Percentiles rank a stretch among this genome's conserved stretches.
Evolutionary conservation across 1,284 basidiomycete species (phyloP).

Genomic region (Rhodotorula glutinis): DNA sequence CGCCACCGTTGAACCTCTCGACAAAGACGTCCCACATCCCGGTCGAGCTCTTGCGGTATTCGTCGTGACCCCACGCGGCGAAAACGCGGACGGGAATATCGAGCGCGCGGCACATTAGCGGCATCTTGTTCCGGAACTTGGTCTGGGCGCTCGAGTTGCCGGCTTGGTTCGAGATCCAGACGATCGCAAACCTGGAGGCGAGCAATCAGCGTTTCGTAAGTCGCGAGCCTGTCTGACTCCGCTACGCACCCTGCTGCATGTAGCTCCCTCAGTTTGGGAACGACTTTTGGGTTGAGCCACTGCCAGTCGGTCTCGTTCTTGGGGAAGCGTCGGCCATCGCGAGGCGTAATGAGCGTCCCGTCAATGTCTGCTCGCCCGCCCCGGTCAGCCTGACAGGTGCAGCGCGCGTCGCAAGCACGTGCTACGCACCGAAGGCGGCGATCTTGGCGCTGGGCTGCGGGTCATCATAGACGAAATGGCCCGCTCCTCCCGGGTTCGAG

Average conservation of each 20-base stretch:
- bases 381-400: neutral
- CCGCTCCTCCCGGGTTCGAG: neutral
- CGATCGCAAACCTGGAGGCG: conserved; percentile 61
- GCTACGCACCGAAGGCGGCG: conserved; percentile 26
- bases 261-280: conserved; percentile 61
- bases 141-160: conserved; percentile 48
- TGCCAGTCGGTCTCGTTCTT: conserved; percentile 59
- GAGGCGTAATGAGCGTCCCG: conserved; percentile 73
- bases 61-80: conserved; percentile 64
- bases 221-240: too few species aligned
- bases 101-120: conserved; percentile 63
- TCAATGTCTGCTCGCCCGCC: conserved; percentile 55
- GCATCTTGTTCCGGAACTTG: conserved; percentile 73
- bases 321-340: conserved; percentile 55
- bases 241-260: conserved; percentile 51
- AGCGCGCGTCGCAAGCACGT: too few species aligned
- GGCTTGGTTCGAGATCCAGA: conserved; percentile 68
- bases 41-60: conserved; percentile 80
- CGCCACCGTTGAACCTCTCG: conserved; percentile 58
- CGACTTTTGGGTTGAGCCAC: conserved; percentile 73
- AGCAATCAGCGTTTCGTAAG: too few species aligned
- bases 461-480: conserved; percentile 19
- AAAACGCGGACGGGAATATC: conserved; percentile 73
- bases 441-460: conserved; percentile 19
- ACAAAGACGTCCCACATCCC: conserved; percentile 80